These are phyloP conservation scores for Fragilaria crotonensis DNA, from an alignment of 108 stramenopile genomes.

Conservation along the genomic window DNA sequence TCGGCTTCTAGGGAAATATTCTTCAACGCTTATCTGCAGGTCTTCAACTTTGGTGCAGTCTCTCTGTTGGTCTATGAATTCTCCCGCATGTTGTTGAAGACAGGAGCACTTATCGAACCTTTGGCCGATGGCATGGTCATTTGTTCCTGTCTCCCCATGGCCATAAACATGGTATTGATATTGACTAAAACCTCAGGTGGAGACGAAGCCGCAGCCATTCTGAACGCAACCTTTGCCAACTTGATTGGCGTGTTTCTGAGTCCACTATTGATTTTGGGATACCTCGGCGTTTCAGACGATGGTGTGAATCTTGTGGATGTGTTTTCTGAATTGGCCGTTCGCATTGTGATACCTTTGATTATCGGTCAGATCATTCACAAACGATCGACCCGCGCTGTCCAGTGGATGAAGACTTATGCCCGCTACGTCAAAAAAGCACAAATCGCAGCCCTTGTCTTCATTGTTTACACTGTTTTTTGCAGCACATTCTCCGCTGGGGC, in stretches of 20 bases:
- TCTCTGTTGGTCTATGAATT: conserved; percentile 37
- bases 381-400: conserved; percentile 17
- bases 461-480: conserved; percentile 63
- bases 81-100: conserved; percentile 22
- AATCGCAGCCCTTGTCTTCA: conserved; percentile 43
- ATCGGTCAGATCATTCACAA: conserved; percentile 51
- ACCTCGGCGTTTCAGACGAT: conserved; percentile 32
- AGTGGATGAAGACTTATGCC: conserved; percentile 39
- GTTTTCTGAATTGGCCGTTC: conserved; percentile 38
- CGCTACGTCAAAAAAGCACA: conserved; percentile 40
- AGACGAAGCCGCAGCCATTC: conserved; percentile 59
- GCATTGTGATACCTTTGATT: conserved; percentile 46
- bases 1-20: conserved; percentile 32
- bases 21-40: conserved; percentile 58
- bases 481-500: conserved; percentile 32
- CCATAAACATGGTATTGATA: conserved; percentile 61
- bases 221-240: conserved; percentile 49
- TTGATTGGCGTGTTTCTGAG: conserved; percentile 59
- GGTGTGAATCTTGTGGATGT: conserved; percentile 33
- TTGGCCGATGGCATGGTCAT: conserved; percentile 36
- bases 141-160: conserved; percentile 48
- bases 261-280: conserved; percentile 42
- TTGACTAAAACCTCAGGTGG: conserved; percentile 49
- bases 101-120: not conserved
- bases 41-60: conserved; percentile 49